A percentile compares a stretch with the other conserved stretches of the same genome.
phyloP scores from a whole-genome alignment of 345 rosid genomes.

The Psidium friedrichsthalianum region DNA sequence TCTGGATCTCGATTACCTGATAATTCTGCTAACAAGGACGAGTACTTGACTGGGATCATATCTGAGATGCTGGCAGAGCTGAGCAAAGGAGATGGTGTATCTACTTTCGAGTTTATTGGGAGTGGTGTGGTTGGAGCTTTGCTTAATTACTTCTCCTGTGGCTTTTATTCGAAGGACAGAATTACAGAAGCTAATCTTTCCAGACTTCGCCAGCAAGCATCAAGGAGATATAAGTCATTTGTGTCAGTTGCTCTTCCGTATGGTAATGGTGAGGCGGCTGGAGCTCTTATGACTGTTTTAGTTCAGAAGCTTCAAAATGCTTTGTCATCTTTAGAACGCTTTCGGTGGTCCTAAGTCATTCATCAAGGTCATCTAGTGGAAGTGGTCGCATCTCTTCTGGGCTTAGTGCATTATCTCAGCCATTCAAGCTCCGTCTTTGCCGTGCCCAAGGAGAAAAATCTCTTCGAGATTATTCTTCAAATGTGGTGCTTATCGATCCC shows the following conservation, averaged over 20 bases:
- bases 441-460: slow-evolving; percentile 87
- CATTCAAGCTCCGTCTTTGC: slow-evolving; percentile 88
- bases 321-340: slow-evolving; percentile 84
- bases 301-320: slow-evolving; percentile 98
- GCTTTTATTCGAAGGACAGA: slow-evolving; percentile 74
- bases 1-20: slow-evolving; percentile 45
- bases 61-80: slow-evolving; percentile 82
- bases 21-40: slow-evolving; percentile 61
- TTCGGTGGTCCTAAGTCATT: slow-evolving; percentile 89
- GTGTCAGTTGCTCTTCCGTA: slow-evolving; percentile 68
- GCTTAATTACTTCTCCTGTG: slow-evolving; percentile 88
- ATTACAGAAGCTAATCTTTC: slow-evolving; percentile 64
- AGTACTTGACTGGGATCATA: slow-evolving; percentile 62
- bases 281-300: slow-evolving; percentile 65
- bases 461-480: slow-evolving; percentile 96
- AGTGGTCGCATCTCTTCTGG: slow-evolving; percentile 98
- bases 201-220: slow-evolving; percentile 78
- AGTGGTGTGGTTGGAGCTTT: slow-evolving; percentile 96
- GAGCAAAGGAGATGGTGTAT: slow-evolving; percentile 95
- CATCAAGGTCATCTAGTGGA: slow-evolving; percentile 77
- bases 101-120: slow-evolving; percentile 96
- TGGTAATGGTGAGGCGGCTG: slow-evolving; percentile 30
- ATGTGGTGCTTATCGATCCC: slow-evolving; percentile 90
- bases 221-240: slow-evolving; percentile 72
- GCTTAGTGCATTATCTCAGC: slow-evolving; percentile 87